Evolutionary conservation across 2,329 filamentous ascomycete genomes (phyloP), one percentile per base, ranked within the genome.

Genomic region (Aspergillus fructus): DNA sequence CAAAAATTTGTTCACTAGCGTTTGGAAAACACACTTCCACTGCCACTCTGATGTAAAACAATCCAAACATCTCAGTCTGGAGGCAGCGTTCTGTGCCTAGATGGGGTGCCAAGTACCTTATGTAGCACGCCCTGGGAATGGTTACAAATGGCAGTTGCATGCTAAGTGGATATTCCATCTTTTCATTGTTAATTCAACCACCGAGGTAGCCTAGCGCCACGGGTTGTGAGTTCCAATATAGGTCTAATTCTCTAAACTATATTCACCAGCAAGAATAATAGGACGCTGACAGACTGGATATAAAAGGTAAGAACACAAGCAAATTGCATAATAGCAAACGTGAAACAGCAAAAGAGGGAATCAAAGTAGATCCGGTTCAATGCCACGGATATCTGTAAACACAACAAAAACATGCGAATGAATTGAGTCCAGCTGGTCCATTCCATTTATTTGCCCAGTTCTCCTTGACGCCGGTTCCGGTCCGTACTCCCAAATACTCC

Each of bases 401-500:
- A 37, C 12, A 47, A n/a, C 39, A 13, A 11, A 12, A 47, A 30
- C 42, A 53, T 11, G 27, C 8, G 37, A 8, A 45, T 34, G 27
- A 39, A 17, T 12, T 40, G 30, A 47, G 42, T 23, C 49, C 24
- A 42, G 49, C 19, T n/a, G 23, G 19, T 23, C 37, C 21, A 13
- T 19, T 33, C 37, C 21, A 8, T 9, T 12, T 27, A n/a, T 3
- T 24, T 30, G 12, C 33, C 33, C 13, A 30, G 13, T 53, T 48
- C 21, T 17, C 42, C 40, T 17, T 53, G 27, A 49, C 47, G 47
- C 47, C 47, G 8, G 33, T 40, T 27, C 50, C 41, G 21, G 34
- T n/a, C 15, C 34, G 9, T 27, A 40, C 49, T 30, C 39, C 49
- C 39, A n/a, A 23, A 47, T 49, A 48, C 51, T 53, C 51, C 51